These are phyloP conservation scores for Bruguiera gymnorhiza DNA, from an alignment of 345 rosid genomes.

Conservation along the genomic window DNA sequence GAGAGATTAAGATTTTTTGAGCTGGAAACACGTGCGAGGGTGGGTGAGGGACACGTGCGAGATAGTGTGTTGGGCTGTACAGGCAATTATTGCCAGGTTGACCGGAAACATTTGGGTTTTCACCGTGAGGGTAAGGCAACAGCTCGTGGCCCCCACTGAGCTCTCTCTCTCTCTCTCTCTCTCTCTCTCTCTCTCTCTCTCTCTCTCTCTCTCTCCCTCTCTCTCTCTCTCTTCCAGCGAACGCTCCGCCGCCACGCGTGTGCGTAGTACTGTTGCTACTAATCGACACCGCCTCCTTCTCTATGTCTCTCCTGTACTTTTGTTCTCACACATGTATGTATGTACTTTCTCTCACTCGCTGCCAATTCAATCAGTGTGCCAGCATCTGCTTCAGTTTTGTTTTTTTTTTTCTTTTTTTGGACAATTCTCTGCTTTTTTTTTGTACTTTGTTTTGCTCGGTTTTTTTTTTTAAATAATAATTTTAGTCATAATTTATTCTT, in stretches of 20 bases:
- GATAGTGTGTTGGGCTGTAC: background rate
- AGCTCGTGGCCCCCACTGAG: background rate
- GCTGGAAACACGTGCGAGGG: slow-evolving; percentile 16
- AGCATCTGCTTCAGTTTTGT: slow-evolving; percentile 7
- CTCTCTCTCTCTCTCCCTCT: background rate
- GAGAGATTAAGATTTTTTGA: background rate
- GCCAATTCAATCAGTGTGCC: background rate
- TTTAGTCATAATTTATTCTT: too few relatives aligned
- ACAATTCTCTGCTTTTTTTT: too few relatives aligned
- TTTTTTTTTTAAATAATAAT: too few relatives aligned
- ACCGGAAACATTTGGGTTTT: slow-evolving; percentile 10
- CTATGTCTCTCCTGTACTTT: too few relatives aligned
- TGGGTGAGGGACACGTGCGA: background rate
- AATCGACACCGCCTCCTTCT: slow-evolving; percentile 16
- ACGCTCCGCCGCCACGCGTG: background rate
- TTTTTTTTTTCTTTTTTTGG: background rate
- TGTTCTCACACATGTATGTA: background rate
- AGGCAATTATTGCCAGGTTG: slow-evolving; percentile 15
- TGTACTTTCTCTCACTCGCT: background rate
- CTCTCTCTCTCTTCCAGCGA: background rate
- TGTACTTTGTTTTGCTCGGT: too few relatives aligned
- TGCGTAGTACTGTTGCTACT: background rate
- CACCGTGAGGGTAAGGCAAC: background rate
- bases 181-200: background rate
- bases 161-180: background rate